These are phyloP conservation scores for Auriscalpium vulgare DNA, from an alignment of 768 basidiomycete genomes.

Conservation along the genomic window DNA sequence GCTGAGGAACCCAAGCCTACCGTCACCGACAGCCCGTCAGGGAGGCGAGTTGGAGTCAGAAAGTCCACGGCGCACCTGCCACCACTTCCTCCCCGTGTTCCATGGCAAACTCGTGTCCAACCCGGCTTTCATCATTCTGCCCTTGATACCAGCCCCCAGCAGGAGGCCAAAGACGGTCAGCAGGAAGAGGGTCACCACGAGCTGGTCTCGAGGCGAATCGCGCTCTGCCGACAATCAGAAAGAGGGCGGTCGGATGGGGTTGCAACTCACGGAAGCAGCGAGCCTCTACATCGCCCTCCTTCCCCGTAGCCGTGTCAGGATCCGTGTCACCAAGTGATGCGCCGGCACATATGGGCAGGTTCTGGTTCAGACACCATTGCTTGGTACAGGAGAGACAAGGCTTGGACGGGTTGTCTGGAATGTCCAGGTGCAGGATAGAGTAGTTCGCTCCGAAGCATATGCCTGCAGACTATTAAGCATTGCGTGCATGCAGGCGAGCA, in stretches of 20 bases:
- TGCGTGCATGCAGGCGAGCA: constrained; percentile 1
- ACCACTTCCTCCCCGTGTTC: constrained; percentile 64
- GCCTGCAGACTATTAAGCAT: constrained; percentile 37
- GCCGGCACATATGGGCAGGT: constrained; percentile 74
- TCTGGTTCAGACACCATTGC: constrained; percentile 92
- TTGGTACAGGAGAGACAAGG: constrained; percentile 92
- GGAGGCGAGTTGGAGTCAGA: constrained; percentile 11
- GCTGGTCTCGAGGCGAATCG: constrained; percentile 91
- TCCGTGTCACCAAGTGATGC: constrained; percentile 81
- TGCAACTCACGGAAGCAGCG: constrained; percentile 81
- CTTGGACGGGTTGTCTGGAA: constrained; percentile 78
- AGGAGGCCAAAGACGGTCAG: constrained; percentile 82
- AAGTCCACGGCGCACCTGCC: constrained; percentile 52
- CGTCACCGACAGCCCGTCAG: background rate
- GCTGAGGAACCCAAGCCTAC: constrained; percentile 4
- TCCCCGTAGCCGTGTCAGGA: constrained; percentile 89
- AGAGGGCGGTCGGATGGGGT: constrained; percentile 21
- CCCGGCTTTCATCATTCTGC: constrained; percentile 73
- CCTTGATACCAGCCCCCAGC: constrained; percentile 78
- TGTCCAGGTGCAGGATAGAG: constrained; percentile 72
- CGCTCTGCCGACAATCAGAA: constrained; percentile 50
- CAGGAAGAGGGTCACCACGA: constrained; percentile 87
- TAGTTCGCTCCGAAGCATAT: constrained; percentile 88
- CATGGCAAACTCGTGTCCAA: constrained; percentile 56
- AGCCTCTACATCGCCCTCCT: constrained; percentile 93